phyloP scores from a whole-genome alignment of 768 basidiomycete species.

The Boletus pseudo-olivaceus region DNA sequence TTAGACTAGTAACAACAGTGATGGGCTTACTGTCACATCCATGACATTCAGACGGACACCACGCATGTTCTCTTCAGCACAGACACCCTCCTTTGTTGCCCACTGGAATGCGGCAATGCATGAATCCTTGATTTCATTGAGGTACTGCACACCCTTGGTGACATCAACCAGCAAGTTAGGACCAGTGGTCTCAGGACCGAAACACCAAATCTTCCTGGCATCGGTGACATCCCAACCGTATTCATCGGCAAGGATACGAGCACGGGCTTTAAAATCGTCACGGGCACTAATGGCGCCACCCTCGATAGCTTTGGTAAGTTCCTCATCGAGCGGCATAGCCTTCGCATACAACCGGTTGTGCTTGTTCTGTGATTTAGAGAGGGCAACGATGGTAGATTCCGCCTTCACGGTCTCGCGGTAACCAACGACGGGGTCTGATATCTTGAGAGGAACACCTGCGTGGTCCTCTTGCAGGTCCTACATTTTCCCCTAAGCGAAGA shows the following conservation, averaged over 20 bases:
- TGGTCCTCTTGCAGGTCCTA: conserved; percentile 99
- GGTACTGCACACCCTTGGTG: conserved; percentile 98
- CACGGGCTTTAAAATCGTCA: conserved; percentile 97
- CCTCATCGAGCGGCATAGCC: conserved; percentile 91
- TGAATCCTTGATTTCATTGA: conserved; percentile 99
- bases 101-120: conserved; percentile 99
- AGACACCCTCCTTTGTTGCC: conserved; percentile 98
- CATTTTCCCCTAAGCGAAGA: not conserved
- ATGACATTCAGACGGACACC: conserved; percentile 94
- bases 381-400: conserved; percentile 92
- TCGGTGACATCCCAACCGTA: conserved; percentile 99
- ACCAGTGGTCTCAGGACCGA: conserved; percentile 97
- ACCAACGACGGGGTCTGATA: conserved; percentile 95
- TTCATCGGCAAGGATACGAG: conserved; percentile 93
- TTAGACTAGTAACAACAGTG: not conserved
- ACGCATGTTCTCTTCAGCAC: conserved; percentile 98
- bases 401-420: conserved; percentile 97
- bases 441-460: conserved; percentile 98
- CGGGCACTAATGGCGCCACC: conserved; percentile 78
- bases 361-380: conserved; percentile 99
- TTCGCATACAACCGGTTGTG: conserved; percentile 98
- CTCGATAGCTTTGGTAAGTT: conserved; percentile 92
- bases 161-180: conserved; percentile 96
- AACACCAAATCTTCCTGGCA: conserved; percentile 99
- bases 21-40: conserved; percentile 79